phyloP scores from a whole-genome alignment of 305 asterid genomes.

The Fraxinus floribunda region DNA sequence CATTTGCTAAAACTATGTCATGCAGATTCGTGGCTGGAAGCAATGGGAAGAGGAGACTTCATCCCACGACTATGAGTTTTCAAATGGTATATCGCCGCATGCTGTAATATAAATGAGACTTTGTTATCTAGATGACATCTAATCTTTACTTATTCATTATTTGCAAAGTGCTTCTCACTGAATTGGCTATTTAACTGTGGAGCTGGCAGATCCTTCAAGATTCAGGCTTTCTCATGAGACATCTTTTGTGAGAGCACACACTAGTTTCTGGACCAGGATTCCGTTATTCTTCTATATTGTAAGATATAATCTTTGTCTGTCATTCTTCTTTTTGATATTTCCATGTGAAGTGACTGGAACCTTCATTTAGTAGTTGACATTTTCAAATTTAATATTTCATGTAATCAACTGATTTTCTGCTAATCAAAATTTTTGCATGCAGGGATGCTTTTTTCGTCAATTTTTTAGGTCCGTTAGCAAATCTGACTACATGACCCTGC shows the following conservation, averaged over 20 bases:
- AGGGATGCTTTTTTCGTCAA: slow-evolving; percentile 92
- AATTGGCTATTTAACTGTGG: slow-evolving; percentile 21
- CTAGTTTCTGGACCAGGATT: slow-evolving; percentile 82
- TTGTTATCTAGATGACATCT: not conserved
- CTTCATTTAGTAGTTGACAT: not conserved
- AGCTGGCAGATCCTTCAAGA: slow-evolving; percentile 76
- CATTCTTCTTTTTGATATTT: not conserved
- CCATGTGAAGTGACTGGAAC: not conserved
- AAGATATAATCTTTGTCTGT: slow-evolving; percentile 30
- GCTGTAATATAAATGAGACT: not conserved
- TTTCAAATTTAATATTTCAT: not conserved
- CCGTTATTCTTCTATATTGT: slow-evolving; percentile 76
- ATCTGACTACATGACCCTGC: slow-evolving; percentile 85
- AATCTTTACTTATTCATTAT: slow-evolving; percentile 3
- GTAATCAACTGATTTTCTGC: slow-evolving; percentile 4
- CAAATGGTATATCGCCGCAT: slow-evolving; percentile 51
- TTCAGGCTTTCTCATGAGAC: slow-evolving; percentile 87
- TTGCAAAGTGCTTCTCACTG: slow-evolving; percentile 2
- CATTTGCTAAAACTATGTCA: slow-evolving; percentile 13
- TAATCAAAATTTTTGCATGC: slow-evolving; percentile 26
- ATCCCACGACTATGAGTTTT: slow-evolving; percentile 65
- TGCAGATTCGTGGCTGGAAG: slow-evolving; percentile 88
- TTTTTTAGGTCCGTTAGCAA: slow-evolving; percentile 78
- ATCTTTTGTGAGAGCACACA: slow-evolving; percentile 85
- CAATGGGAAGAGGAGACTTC: slow-evolving; percentile 87